Percentiles rank a stretch among this genome's conserved stretches.
These are phyloP conservation scores for Pseudodiploospora longispora DNA, from an alignment of 2,329 filamentous ascomycete genomes.

Conservation along the genomic window DNA sequence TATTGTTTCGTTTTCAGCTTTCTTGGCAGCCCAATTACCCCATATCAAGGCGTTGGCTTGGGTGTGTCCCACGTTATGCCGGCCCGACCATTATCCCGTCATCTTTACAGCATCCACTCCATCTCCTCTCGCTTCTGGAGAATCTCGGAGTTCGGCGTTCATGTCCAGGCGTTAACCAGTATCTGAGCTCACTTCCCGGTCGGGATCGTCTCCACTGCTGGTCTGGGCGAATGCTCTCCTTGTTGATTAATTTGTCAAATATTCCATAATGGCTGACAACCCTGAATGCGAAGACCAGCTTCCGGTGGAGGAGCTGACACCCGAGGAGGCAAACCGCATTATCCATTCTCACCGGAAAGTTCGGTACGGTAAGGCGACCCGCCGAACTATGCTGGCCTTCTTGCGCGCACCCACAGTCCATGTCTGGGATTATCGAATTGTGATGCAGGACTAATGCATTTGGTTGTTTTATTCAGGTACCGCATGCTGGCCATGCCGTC, in stretches of 20 bases:
- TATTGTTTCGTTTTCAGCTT: no score
- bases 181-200: no score
- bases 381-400: neutral
- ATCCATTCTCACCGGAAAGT: conserved; percentile 64
- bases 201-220: conserved; percentile 5
- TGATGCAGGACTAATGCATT: conserved; percentile 1
- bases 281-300: conserved; percentile 34
- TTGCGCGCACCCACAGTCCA: neutral
- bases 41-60: no score
- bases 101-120: no score
- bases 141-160: no score
- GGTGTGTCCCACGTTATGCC: neutral
- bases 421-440: neutral
- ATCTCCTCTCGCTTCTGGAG: no score
- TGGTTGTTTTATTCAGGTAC: conserved; percentile 35
- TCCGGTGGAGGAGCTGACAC: conserved; percentile 49
- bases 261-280: conserved; percentile 34
- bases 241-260: conserved; percentile 1
- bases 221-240: neutral
- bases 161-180: no score
- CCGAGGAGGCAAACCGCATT: conserved; percentile 59
- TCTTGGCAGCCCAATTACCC: no score
- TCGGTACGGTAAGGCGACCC: conserved; percentile 49
- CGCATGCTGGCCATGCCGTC: conserved; percentile 59
- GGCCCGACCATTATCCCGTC: neutral